Conservation (phyloP, 768 basidiomycete genomes). For the Cystofilobasidium bisporidii region DNA sequence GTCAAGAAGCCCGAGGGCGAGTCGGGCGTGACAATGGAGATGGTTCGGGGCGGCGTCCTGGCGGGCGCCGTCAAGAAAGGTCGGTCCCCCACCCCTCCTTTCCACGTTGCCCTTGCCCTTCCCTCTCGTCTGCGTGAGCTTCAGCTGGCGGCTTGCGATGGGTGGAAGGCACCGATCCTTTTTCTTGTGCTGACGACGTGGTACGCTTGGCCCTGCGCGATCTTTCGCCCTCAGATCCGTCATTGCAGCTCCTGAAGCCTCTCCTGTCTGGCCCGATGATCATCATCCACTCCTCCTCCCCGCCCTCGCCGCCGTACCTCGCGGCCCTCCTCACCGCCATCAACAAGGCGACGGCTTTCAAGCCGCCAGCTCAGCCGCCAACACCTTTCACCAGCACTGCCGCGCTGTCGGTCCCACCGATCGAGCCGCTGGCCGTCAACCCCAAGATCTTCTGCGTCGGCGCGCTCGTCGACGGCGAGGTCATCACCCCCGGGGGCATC, state of each 20-base stretch:
- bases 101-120: not conserved
- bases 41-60: conserved; percentile 16
- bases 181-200: too few relatives aligned
- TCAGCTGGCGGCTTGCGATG: too few relatives aligned
- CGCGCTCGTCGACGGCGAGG: conserved; percentile 16
- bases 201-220: too few relatives aligned
- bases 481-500: conserved; percentile 4
- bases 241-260: not conserved
- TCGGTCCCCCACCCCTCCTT: not conserved
- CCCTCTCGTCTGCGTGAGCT: too few relatives aligned
- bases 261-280: conserved; percentile 19
- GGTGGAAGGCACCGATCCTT: too few relatives aligned
- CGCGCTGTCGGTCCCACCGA: not conserved
- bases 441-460: conserved; percentile 25
- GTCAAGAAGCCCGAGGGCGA: conserved; percentile 15
- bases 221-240: too few relatives aligned
- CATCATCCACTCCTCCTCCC: conserved; percentile 4
- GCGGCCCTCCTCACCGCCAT: conserved; percentile 8
- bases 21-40: not conserved
- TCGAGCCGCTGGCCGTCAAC: conserved; percentile 3
- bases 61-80: conserved; percentile 5
- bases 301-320: conserved; percentile 7
- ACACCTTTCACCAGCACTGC: not conserved
- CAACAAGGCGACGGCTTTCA: conserved; percentile 22
- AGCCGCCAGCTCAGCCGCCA: not conserved